Base-by-base conservation (phyloP, 177 flowering plant species). In the Vitis hybrid region DNA sequence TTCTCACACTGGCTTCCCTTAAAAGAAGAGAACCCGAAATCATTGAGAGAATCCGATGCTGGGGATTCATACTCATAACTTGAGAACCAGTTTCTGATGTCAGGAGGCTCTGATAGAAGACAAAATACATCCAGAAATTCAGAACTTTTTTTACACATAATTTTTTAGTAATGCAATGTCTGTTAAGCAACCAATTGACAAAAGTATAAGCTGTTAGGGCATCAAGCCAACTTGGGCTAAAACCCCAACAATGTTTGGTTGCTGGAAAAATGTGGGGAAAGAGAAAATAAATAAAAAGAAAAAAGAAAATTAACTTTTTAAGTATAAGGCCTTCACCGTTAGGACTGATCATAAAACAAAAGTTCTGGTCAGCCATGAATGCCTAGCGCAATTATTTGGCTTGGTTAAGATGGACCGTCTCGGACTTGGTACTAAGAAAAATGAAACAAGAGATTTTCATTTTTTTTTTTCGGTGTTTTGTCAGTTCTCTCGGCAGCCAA, bases 41-140 rank as follows among this genome's bases (percentile, higher is more conserved):
- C 74, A 51, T 70, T 74, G 20, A 51, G 67, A 15, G 73, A 46
- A 71, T 80, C 81, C 65, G 78, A 63, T 13, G 18, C 79, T 49
- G 90, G 91, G 64, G 90, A 87, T 63, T 87, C 90, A 68, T 87
- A 87, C 3, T 54, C 79, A 63, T 87, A 90, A 65, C 88, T 86
- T 17, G 90, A 78, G 73, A 86, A 89, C 93, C 89, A 89, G 69
- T 84, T 84, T 64, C 80, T 72, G 50, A 91, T 68, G 60, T 85
- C 90, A 66, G 86, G 91, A 68, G 90, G 89, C 74, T 85, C 95
- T 83, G 84, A 51, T 24, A 62, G 4, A 74, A 46, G 7, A 63
- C 18, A 50, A 65, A 11, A 46, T 2, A 52, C 4, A 59, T 8
- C 4, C 14, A 51, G 27, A 54, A 62, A 20, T 4, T 11, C 27